Evolutionary conservation across 1,284 basidiomycete genomes (phyloP), one percentile per base, ranked within the genome.

Genomic region (Rugosomyces carneus): DNA sequence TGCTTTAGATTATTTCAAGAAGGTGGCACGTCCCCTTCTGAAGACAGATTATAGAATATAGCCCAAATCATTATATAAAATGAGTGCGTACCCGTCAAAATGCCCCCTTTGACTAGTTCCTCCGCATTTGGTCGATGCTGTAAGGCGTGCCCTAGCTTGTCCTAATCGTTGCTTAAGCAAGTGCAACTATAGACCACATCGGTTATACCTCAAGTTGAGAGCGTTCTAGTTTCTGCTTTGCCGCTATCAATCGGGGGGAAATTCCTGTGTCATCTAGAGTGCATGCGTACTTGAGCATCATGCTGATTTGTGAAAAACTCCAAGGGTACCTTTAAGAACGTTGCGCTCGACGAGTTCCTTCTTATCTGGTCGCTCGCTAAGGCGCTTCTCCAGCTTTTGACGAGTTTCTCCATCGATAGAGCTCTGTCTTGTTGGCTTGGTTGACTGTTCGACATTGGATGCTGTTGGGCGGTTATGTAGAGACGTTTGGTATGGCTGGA

Each of bases 21-120:
- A 16, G 47, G 50, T n/a, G 50, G 49, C 21, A 48, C 47, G 29
- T 54, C 57, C 35, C 49, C 47, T 45, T 57, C 55, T 52, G 38
- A 19, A 34, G 16, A 51, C 42, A 20, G 45, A 37, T 31, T 15
- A 32, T 34, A 36, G 7, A 23, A 23, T 7, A 23, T 23, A 23
- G 21, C 21, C 3, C 21, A 23, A 23, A 7, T 7, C 21, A 23
- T n/a, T n/a, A n/a, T n/a, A n/a, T n/a, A n/a, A n/a, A n/a, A n/a
- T 7, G 21, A 23, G 4, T 23, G 34, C 50, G 32, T 55, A 80
- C 81, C 63, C 42, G 66, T 66, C 36, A 90, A 67, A 55, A 90
- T 89, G 3, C 84, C 85, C 54, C 77, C 78, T 63, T 82, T 78
- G 51, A 88, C 75, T 40, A 90, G 70, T 52, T 88, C 80, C 40